Evolutionary conservation across 805 yeast species (phyloP), one percentile per base, ranked within the genome.

Genomic region (Wickerhamomyces mucosus): DNA sequence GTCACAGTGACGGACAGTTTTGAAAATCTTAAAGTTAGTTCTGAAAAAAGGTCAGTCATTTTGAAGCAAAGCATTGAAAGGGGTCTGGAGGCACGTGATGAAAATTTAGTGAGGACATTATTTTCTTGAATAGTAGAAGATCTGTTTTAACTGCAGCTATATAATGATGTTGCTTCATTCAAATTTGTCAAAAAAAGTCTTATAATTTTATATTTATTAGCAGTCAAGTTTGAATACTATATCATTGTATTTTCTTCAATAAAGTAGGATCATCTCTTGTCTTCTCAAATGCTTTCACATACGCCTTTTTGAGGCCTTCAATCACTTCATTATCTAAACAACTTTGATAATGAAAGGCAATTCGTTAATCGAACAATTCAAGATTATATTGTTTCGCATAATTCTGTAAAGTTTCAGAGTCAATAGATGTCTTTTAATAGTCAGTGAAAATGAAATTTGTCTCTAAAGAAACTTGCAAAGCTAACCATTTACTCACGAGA

Each of bases 381-480:
- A 88, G 64, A 31, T 73, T 69, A 46, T 72, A 63, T 45, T 79
- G 69, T 25, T 61, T 50, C 29, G 75, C 81, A 34, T 63, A 54
- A 39, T 67, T 63, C n/a, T 61, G 63, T 28, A 81, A 56, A 18
- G 66, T 58, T 11, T 58, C 68, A 13, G 74, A 71, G 48, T 78
- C 72, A 55, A 85, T 71, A 27, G 65, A 65, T 0, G 51, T 36
- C 26, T 46, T 43, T 18, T 35, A 35, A 14, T 69, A 55, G 51
- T 86, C 88, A 31, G 83, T 46, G 51, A 83, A 85, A 25, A 89
- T 85, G 55, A 88, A 83, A 51, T 78, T 85, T 7, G 96, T 81
- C 36, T 88, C 75, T 2, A 75, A 78, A 3, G 96, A 95, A 15
- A 68, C 63, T 45, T 71, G 75, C 36, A 82, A 55, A 18, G 61